Base-by-base conservation (phyloP, 768 basidiomycete genomes). In the Fistulinella prunicolor region DNA sequence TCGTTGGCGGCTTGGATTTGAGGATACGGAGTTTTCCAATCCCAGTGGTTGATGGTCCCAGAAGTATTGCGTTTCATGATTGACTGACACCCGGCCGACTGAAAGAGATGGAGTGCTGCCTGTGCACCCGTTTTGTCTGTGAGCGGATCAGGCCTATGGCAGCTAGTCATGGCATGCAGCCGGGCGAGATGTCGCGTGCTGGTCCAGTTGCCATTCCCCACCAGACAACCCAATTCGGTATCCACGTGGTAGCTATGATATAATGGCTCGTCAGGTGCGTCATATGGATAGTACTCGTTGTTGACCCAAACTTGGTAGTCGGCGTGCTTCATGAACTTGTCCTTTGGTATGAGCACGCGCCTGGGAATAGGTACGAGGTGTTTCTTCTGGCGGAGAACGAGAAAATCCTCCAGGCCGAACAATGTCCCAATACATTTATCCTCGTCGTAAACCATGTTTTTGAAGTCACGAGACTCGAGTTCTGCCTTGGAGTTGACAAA, bases 101-200 rank as follows among this genome's bases (percentile, higher is more conserved):
- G 30, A 14, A 32, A 4, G 75, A 69, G 62, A 36, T 51, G 47
- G n/a, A 76, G 56, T 1, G 76, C 74, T 47, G 74, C 66, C 40
- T 73, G 66, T 4, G 66, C 64, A 9, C 77, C 77, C 0, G 71
- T 74, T 14, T 69, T 67, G 2, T 50, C 50, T 0, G 70, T 73
- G 32, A 79, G 58, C 0, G 74, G 73, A 53, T 79, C 77, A 1
- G 67, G 63, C 3, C 71, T 57, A 23, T 61, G 62, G 34, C 65
- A 64, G 23, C 69, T 70, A 0, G 70, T 76, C 17, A 72, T 42
- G 9, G 70, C 70, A 45, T 79, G 78, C 9, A 79, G 60, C 38
- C 72, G 70, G 4, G 67, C 62, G 41, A 60, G 66, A 50, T 63
- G 72, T 14, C 72, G 60, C 23, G 47, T 51, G 44, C 55, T 59